Conservation (phyloP, 1,139 yeast species). For the Pichia sp. region DNA sequence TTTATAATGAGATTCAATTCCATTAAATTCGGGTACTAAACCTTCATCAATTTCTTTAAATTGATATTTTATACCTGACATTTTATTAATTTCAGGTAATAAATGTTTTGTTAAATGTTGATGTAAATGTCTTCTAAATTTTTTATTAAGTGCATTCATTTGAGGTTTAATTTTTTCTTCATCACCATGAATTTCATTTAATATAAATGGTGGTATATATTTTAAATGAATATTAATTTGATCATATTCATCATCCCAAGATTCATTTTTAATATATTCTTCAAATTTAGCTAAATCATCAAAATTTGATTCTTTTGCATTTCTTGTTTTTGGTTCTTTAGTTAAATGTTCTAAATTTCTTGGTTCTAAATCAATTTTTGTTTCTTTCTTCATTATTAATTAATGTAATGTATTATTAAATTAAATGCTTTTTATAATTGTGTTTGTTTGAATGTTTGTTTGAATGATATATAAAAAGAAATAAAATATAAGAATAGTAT, state of each 20-base stretch:
- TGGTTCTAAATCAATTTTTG: slow-evolving; percentile 24
- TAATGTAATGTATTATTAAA: not conserved
- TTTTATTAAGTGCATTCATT: slow-evolving; percentile 63
- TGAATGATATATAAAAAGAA: no score
- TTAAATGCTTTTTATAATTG: not conserved
- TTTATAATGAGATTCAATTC: slow-evolving; percentile 25
- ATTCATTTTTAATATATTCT: slow-evolving; percentile 59
- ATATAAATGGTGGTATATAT: slow-evolving; percentile 67
- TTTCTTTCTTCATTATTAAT: slow-evolving; percentile 24
- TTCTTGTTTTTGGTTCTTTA: slow-evolving; percentile 25
- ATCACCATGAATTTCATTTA: slow-evolving; percentile 61
- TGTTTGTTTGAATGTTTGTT: no score
- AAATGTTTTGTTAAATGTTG: slow-evolving; percentile 70
- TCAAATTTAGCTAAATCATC: slow-evolving; percentile 63
- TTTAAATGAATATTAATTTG: slow-evolving; percentile 58
- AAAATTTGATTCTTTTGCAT: slow-evolving; percentile 36
- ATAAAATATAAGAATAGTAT: no score
- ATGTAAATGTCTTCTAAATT: slow-evolving; percentile 66
- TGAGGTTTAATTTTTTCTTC: slow-evolving; percentile 69
- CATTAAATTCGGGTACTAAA: slow-evolving; percentile 32
- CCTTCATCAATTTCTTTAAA: slow-evolving; percentile 28
- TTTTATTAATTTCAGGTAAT: slow-evolving; percentile 56
- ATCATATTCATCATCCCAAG: slow-evolving; percentile 71
- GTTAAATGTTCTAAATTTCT: slow-evolving; percentile 25
- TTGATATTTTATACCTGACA: slow-evolving; percentile 42